A percentile compares a stretch with the other conserved stretches of the same genome.
phyloP scores from a whole-genome alignment of 2,329 filamentous ascomycete genomes.

The Chaetomium olivaceum region DNA sequence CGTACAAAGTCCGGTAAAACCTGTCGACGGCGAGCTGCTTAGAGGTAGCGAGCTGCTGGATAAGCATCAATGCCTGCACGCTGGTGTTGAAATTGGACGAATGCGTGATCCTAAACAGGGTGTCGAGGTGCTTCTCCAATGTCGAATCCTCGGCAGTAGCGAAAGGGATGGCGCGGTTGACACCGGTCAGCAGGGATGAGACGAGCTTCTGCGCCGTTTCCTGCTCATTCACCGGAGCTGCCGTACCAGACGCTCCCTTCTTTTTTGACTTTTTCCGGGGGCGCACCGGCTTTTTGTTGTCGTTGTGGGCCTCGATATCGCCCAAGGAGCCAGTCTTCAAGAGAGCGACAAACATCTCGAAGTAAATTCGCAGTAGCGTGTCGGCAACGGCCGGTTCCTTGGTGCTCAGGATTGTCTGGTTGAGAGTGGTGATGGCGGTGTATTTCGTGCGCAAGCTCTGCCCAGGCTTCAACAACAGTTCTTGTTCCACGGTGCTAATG shows the following conservation, averaged over 20 bases:
- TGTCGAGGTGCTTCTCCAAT: constrained; percentile 88
- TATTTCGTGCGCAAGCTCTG: constrained; percentile 90
- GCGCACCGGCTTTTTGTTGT: constrained; percentile 42
- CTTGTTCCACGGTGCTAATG: constrained; percentile 80
- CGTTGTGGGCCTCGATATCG: constrained; percentile 44
- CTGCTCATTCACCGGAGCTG: constrained; percentile 49
- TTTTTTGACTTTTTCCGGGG: constrained; percentile 36
- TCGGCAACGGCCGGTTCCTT: constrained; percentile 82
- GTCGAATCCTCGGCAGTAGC: constrained; percentile 75
- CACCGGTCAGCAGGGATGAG: constrained; percentile 86
- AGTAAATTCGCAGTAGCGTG: constrained; percentile 85
- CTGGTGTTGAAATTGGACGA: constrained; percentile 99
- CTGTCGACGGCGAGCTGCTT: constrained; percentile 83
- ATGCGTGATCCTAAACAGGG: constrained; percentile 92
- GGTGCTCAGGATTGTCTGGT: constrained; percentile 87
- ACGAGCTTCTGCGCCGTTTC: constrained; percentile 89
- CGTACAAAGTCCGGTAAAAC: constrained; percentile 94
- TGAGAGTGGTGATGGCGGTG: constrained; percentile 93
- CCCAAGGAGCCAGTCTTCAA: constrained; percentile 62
- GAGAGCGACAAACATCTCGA: constrained; percentile 79
- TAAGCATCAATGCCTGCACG: constrained; percentile 90
- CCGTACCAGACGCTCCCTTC: constrained; percentile 37
- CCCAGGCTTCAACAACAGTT: constrained; percentile 81
- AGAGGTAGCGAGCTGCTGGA: constrained; percentile 83
- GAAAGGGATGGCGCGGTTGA: constrained; percentile 95